Evolutionary conservation across 2,329 filamentous ascomycete species (phyloP), one percentile per base, ranked within the genome.

Genomic region (Colletotrichum incanum): DNA sequence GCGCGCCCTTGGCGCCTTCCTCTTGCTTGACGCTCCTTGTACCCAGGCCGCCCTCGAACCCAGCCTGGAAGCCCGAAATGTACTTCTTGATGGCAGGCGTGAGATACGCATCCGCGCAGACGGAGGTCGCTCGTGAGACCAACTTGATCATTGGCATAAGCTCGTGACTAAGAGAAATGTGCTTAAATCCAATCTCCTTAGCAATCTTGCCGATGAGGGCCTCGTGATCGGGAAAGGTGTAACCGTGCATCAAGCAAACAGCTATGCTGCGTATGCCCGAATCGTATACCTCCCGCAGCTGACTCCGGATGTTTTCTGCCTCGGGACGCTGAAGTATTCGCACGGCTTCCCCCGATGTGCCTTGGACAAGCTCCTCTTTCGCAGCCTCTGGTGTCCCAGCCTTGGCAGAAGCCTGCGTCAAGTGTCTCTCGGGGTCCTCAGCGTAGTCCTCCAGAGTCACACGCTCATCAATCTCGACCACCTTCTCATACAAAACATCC

Each of bases 371-470:
- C 7, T 87, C 85, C 79, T 94, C 85, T 50, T 86, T 82, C 39
- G 79, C 79, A 3, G 85, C 84, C 56, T 85, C 85, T 5, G 82
- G 76, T 1, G 84, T 86, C 5, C 89, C 86, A 5, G 85, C 84
- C 72, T 85, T 84, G 1, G 85, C 88, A 11, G 90, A 83, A 0
- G 91, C 91, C 67, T 88, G 83, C 0, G 85, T 89, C 14, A 84
- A 72, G 31, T 83, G 84, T 66, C 94, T 86, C 76, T 89, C 86
- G 0, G 95, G 95, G 78, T 98, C 94, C 82, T 98, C 95, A 0
- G 94, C 94, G 77, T 97, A 98, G 79, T 97, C 94, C 79, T 98
- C 95, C 14, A 98, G 84, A 0, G 95, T 98, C 4, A 98, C 94
- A 47, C 95, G 87, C 86, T 98, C 95, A 73, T 97, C 93, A 52